Percentiles rank a stretch among this genome's conserved stretches.
phyloP scores from a whole-genome alignment of 106 monocot species.

The Platanthera guangdongensis region DNA sequence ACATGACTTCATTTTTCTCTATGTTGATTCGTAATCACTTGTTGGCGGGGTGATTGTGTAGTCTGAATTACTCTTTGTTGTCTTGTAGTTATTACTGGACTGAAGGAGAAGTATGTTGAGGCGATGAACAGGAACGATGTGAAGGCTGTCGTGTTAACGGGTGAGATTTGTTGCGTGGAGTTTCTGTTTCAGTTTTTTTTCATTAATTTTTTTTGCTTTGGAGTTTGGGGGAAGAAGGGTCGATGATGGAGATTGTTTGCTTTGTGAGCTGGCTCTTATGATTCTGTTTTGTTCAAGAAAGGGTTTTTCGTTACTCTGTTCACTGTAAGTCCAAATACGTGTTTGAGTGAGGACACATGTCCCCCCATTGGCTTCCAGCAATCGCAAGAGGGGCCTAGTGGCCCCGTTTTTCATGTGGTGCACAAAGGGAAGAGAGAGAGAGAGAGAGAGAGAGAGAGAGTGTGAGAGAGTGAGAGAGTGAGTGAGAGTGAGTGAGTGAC shows the following conservation, averaged over 20 bases:
- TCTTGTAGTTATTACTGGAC: constrained; percentile 34
- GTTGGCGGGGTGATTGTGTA: not conserved
- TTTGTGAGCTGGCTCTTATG: not conserved
- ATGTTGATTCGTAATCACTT: not conserved
- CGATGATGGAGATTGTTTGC: not conserved
- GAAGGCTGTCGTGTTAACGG: constrained; percentile 80
- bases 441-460: too few species aligned
- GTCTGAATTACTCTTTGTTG: not conserved
- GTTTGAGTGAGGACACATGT: too few species aligned
- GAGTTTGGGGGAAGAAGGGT: not conserved
- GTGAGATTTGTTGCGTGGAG: constrained; percentile 23
- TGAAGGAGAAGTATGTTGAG: constrained; percentile 65
- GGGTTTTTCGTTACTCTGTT: not conserved
- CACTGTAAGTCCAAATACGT: not conserved
- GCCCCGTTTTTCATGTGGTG: too few species aligned
- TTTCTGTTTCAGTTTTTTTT: not conserved
- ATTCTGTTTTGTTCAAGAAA: not conserved
- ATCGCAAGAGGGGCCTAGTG: too few species aligned
- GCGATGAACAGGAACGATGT: constrained; percentile 74
- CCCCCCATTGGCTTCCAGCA: too few species aligned
- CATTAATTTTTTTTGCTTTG: not conserved
- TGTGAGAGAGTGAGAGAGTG: too few species aligned
- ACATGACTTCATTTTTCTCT: not conserved
- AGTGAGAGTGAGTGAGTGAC: too few species aligned
- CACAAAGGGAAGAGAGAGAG: too few species aligned